Evolutionary conservation across 2,329 filamentous ascomycete species (phyloP).

Genomic region (Neonectria hederae): DNA sequence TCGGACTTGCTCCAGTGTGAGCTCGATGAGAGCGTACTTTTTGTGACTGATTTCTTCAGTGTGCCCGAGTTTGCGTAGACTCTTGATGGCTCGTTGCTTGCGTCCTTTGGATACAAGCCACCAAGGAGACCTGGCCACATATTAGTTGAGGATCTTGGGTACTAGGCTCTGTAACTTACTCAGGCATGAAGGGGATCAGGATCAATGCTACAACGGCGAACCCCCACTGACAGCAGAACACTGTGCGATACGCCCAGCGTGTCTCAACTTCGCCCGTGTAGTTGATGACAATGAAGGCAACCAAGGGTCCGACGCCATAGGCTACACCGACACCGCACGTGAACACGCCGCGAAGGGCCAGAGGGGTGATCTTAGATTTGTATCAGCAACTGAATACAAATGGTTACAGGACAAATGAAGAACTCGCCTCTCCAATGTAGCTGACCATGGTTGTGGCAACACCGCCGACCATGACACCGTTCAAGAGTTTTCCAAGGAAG

Average conservation of each 20-base stretch:
- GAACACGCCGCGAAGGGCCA: slow-evolving; percentile 26
- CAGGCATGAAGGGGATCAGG: slow-evolving; percentile 19
- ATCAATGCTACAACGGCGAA: slow-evolving; percentile 16
- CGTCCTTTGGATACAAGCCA: slow-evolving; percentile 26
- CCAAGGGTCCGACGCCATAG: slow-evolving; percentile 20
- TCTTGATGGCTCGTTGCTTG: slow-evolving; percentile 1
- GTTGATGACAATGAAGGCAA: slow-evolving; percentile 27
- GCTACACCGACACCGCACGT: slow-evolving; percentile 24
- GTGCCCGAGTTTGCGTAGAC: slow-evolving; percentile 12
- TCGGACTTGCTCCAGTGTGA: slow-evolving; percentile 14
- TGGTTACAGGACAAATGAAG: neutral
- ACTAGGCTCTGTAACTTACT: neutral
- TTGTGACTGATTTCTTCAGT: slow-evolving; percentile 5
- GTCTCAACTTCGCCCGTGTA: slow-evolving; percentile 16
- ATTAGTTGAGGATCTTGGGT: neutral
- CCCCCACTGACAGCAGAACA: slow-evolving; percentile 27
- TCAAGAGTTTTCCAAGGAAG: slow-evolving; percentile 23
- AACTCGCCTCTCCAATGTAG: slow-evolving; percentile 26
- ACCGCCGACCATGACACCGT: slow-evolving; percentile 23
- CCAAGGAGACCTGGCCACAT: slow-evolving; percentile 16
- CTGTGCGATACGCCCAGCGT: slow-evolving; percentile 24
- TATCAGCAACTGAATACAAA: neutral
- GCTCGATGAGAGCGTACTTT: slow-evolving; percentile 21
- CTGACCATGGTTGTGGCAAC: slow-evolving; percentile 23
- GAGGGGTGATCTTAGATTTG: slow-evolving; percentile 2